These are phyloP conservation scores for Fusarium sp. DNA, from an alignment of 2,329 filamentous ascomycete genomes.

Conservation along the genomic window DNA sequence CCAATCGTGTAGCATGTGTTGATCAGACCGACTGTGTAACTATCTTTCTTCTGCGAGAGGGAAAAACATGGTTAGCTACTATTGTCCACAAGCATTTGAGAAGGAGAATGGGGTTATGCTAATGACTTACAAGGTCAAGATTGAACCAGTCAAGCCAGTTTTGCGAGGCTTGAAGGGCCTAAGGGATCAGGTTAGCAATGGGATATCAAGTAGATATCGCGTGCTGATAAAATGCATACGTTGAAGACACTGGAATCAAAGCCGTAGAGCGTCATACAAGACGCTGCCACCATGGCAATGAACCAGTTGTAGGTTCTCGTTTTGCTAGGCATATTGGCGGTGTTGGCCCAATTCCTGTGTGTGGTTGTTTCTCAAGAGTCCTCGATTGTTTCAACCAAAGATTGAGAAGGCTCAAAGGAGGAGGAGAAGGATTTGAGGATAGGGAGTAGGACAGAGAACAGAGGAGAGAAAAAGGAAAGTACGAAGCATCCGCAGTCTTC, in stretches of 20 bases:
- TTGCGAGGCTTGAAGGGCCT: constrained; percentile 72
- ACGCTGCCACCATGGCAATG: constrained; percentile 76
- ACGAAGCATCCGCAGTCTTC: constrained; percentile 22
- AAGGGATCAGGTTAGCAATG: constrained; percentile 15
- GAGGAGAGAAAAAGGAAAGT: constrained; percentile 14
- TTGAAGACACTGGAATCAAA: constrained; percentile 83
- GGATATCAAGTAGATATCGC: not conserved
- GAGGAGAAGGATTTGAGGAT: constrained; percentile 7
- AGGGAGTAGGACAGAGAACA: constrained; percentile 16
- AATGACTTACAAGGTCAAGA: constrained; percentile 50
- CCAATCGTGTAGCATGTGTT: constrained; percentile 80
- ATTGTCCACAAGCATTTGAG: not conserved
- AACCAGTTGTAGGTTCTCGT: constrained; percentile 59
- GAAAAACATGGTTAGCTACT: not conserved
- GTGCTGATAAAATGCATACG: constrained; percentile 49
- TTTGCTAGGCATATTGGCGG: constrained; percentile 53
- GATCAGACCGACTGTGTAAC: constrained; percentile 63
- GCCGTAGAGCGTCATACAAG: constrained; percentile 81
- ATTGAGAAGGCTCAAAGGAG: constrained; percentile 1
- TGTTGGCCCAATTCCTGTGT: constrained; percentile 16
- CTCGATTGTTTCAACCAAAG: constrained; percentile 1
- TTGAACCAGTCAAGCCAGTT: constrained; percentile 77
- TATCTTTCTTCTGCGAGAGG: constrained; percentile 52
- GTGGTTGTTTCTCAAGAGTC: not conserved
- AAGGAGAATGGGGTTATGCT: not conserved